phyloP scores from a whole-genome alignment of 140 eudicot genomes.

The Bidens hawaiensis region DNA sequence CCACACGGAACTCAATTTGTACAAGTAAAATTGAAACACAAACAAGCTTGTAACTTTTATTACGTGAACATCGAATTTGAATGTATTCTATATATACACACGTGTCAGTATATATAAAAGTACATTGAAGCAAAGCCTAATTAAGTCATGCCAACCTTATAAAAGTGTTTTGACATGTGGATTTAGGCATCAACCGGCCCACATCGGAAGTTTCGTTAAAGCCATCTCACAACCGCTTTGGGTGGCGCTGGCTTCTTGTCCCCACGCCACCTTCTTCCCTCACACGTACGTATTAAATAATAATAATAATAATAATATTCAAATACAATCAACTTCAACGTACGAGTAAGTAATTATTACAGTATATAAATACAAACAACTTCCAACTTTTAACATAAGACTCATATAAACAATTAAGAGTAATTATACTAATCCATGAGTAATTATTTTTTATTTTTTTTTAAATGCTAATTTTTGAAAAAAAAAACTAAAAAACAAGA shows the following conservation, averaged over 20 bases:
- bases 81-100: not conserved
- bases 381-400: no score
- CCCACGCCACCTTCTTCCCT: slow-evolving; percentile 2
- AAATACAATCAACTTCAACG: no score
- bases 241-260: slow-evolving; percentile 8
- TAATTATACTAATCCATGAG: no score
- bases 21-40: not conserved
- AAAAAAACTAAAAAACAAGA: no score
- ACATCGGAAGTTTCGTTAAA: slow-evolving; percentile 12
- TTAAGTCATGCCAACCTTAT: not conserved
- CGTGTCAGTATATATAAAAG: slow-evolving; percentile 1
- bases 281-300: not conserved
- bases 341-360: no score
- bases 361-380: no score
- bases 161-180: slow-evolving; percentile 6
- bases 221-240: slow-evolving; percentile 19
- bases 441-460: no score
- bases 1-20: not conserved
- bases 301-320: no score
- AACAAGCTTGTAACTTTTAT: not conserved
- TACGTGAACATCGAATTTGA: not conserved
- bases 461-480: no score
- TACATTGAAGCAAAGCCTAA: not conserved
- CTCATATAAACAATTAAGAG: no score
- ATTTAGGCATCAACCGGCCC: slow-evolving; percentile 20